Evolutionary conservation across 257 asterid genomes (phyloP).

Genomic region (Rauvolfia tetraphylla): DNA sequence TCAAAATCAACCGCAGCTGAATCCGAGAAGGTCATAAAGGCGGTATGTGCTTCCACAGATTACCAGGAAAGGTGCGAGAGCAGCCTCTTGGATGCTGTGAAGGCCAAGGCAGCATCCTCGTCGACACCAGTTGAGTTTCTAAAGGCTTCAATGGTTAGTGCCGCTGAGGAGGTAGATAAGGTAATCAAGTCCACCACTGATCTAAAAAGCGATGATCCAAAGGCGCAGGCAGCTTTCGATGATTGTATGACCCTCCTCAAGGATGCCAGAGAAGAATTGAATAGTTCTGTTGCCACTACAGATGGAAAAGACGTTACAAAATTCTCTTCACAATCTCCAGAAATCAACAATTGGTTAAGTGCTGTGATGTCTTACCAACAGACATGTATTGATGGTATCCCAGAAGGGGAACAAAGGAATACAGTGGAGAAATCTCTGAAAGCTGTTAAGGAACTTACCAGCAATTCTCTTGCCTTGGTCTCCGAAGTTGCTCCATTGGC

Average conservation of each 20-base stretch:
- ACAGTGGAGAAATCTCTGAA: constrained; percentile 34
- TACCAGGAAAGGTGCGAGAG: constrained; percentile 56
- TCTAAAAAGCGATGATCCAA: constrained; percentile 41
- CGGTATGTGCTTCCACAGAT: constrained; percentile 57
- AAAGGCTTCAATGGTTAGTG: constrained; percentile 48
- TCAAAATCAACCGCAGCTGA: background rate
- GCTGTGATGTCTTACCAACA: constrained; percentile 81
- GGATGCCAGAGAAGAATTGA: constrained; percentile 71
- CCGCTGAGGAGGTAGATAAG: constrained; percentile 39
- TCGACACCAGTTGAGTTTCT: constrained; percentile 41
- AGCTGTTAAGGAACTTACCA: constrained; percentile 44
- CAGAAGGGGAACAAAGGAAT: constrained; percentile 55
- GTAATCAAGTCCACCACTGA: constrained; percentile 29
- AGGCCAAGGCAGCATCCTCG: constrained; percentile 25
- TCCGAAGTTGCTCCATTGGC: constrained; percentile 31
- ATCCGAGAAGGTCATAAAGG: constrained; percentile 38
- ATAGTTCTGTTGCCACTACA: constrained; percentile 38
- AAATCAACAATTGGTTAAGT: constrained; percentile 70
- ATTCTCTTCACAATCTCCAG: constrained; percentile 27
- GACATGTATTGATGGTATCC: constrained; percentile 73
- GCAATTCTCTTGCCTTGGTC: constrained; percentile 68
- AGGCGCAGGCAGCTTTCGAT: constrained; percentile 47
- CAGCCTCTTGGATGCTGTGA: constrained; percentile 40
- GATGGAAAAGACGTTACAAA: constrained; percentile 23
- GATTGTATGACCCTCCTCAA: constrained; percentile 51